Conservation (phyloP, 2,329 filamentous ascomycete genomes). For the Zopfia rhizophila region DNA sequence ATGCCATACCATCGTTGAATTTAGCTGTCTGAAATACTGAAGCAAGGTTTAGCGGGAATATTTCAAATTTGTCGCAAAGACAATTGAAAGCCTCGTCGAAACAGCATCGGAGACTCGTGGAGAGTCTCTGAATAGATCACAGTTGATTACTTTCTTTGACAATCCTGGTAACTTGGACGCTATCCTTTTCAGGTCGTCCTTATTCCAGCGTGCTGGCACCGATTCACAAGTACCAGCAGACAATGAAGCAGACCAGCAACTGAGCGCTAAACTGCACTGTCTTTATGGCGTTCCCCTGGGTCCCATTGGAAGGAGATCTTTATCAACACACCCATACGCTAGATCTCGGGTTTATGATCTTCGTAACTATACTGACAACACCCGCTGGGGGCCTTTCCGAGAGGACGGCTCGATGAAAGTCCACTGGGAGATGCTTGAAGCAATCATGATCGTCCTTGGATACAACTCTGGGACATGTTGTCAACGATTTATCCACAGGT, state of each 20-base stretch:
- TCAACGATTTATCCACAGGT: conserved; percentile 31
- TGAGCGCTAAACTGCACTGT: conserved; percentile 76
- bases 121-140: conserved; percentile 58
- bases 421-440: conserved; percentile 85
- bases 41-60: conserved; percentile 35
- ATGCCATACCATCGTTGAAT: too few relatives aligned
- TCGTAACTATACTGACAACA: conserved; percentile 70
- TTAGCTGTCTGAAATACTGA: conserved; percentile 21
- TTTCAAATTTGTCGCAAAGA: conserved; percentile 50
- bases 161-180: conserved; percentile 64
- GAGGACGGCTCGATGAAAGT: conserved; percentile 70
- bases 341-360: conserved; percentile 78
- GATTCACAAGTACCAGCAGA: conserved; percentile 50
- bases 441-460: conserved; percentile 74
- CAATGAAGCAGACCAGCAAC: conserved; percentile 64
- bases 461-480: conserved; percentile 62
- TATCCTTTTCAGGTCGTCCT: conserved; percentile 71
- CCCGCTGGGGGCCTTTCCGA: conserved; percentile 77
- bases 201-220: conserved; percentile 64
- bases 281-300: conserved; percentile 72
- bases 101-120: conserved; percentile 53
- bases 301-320: conserved; percentile 36
- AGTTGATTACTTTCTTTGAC: conserved; percentile 54
- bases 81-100: conserved; percentile 52
- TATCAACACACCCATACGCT: conserved; percentile 67